Base-by-base conservation (phyloP, 148 eudicot genomes). In the Rhododendron williamsianum region DNA sequence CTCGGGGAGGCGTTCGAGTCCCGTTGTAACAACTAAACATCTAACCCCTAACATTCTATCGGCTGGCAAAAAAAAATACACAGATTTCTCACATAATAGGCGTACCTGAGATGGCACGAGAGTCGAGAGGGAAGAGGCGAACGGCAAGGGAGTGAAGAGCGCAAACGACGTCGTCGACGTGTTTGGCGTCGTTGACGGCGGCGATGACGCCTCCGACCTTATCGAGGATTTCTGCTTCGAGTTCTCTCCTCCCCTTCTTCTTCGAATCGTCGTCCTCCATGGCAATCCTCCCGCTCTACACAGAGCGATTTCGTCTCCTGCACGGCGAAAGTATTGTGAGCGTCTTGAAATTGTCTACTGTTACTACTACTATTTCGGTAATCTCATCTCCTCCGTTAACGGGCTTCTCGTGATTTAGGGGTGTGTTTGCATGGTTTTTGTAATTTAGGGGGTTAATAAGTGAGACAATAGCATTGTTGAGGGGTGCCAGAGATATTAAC, bases 71-170 rank as follows among this genome's bases (percentile, higher is more conserved):
- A 16, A 4, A 54, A 54, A 54, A 0, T 1, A 35, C 2, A 7
- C 0, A 7, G 8, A 63, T n/a, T 67, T 67, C 33, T n/a, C 12
- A 3, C 33, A 3, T 25, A 9, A 25, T 58, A 1, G 18, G 65
- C 48, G 48, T n/a, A 92, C 97, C 96, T 87, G 93, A 84, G 81
- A 95, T 51, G 52, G 93, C 85, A 21, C 54, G 87, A 35, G 92
- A 84, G 81, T 96, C 90, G 54, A 94, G 80, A 27, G 97, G 91
- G 85, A 95, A 96, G 41, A 95, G 88, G 36, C 90, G 92, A 52
- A 82, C 27, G 38, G 96, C 93, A 48, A 95, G 90, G 76, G 98
- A 95, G 87, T 94, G 88, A 35, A 96, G 99, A 33, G 97, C 89
- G 78, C 84, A 72, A 69, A 96, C 90, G 87, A 96, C 95, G 84